Evolutionary conservation across 2,329 filamentous ascomycete species (phyloP), one percentile per base, ranked within the genome.

Genomic region (Chaetomiaceae sp.): DNA sequence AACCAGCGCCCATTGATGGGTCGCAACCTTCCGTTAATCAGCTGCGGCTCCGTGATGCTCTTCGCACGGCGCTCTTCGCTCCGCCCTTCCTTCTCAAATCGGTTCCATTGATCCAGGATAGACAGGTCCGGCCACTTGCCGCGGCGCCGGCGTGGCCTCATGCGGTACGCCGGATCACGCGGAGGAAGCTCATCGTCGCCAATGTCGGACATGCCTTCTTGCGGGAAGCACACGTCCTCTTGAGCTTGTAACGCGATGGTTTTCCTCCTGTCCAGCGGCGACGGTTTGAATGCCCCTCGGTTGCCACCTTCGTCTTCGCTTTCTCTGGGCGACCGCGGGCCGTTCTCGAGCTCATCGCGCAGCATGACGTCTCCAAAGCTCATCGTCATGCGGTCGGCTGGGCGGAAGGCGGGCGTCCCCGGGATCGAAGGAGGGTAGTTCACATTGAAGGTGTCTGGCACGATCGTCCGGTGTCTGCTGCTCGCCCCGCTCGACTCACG

Each of bases 151-250:
- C 83, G 71, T 9, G 65, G 62, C 47, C 60, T 67, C 58, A 54
- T 60, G 52, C 57, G 67, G 42, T 54, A 50, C 6, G 49, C 52
- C 7, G 56, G 45, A 33, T 70, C 70, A 4, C 76, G 74, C 4
- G 70, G 65, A 35, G 69, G 69, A 7, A 74, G 65, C 39, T 93
- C 88, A 38, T 94, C 88, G 26, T 91, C 86, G 22, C 76, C 88
- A 38, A 93, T 71, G 58, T 94, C 88, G 0, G 88, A 93, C 66
- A 89, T 75, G 5, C 74, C 81, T 45, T 86, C 83, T 6, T 82
- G 81, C 0, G 90, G 91, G 59, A 95, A 96, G 68, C 93, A 96
- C 1, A 97, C 90, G 66, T 97, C 93, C 54, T 86, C 86, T 58
- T 93, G 81, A 0, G 83, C 86, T 10, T 83, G 74, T 11, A 84